Evolutionary conservation across 1,284 basidiomycete species (phyloP).

Genomic region (Malassezia brasiliensis): DNA sequence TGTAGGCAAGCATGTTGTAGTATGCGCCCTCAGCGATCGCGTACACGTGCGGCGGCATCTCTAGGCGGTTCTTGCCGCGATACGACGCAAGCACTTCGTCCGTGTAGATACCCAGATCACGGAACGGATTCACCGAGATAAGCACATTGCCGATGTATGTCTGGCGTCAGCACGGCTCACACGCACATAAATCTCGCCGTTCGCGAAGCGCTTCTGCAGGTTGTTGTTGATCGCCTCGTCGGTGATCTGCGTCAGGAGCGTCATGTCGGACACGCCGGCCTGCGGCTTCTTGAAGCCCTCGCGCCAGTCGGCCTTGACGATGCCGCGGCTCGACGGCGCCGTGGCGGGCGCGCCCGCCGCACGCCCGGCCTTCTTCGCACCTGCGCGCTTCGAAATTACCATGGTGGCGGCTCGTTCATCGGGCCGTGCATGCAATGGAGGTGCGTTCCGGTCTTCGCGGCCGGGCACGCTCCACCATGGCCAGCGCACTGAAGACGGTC

Average conservation of each 20-base stretch:
- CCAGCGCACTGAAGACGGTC: conserved; percentile 31
- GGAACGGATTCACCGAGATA: conserved; percentile 97
- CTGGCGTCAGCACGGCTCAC: conserved; percentile 29
- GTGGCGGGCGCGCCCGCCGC: conserved; percentile 21
- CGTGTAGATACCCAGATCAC: conserved; percentile 80
- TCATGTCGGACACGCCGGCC: conserved; percentile 97
- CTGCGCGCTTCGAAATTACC: conserved; percentile 47
- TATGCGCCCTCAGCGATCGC: conserved; percentile 92
- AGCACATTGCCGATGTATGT: conserved; percentile 96
- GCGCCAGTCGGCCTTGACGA: conserved; percentile 46
- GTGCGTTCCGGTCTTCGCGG: background rate
- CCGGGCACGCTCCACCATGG: background rate
- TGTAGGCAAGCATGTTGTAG: conserved; percentile 98
- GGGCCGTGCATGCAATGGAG: conserved; percentile 1
- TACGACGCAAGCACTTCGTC: conserved; percentile 76
- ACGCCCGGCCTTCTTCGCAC: conserved; percentile 32
- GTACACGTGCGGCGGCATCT: conserved; percentile 96
- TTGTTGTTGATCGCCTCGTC: conserved; percentile 98
- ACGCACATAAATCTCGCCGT: conserved; percentile 78
- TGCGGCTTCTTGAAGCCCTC: conserved; percentile 48
- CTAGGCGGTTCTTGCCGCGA: conserved; percentile 93
- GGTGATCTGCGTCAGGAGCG: conserved; percentile 86
- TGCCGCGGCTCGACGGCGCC: conserved; percentile 28
- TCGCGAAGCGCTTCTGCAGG: conserved; percentile 85
- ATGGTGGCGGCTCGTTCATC: conserved; percentile 19